Percentiles rank a stretch among this genome's conserved stretches.
phyloP scores from a whole-genome alignment of 164 flowering plant genomes.

The Akebia trifoliata region DNA sequence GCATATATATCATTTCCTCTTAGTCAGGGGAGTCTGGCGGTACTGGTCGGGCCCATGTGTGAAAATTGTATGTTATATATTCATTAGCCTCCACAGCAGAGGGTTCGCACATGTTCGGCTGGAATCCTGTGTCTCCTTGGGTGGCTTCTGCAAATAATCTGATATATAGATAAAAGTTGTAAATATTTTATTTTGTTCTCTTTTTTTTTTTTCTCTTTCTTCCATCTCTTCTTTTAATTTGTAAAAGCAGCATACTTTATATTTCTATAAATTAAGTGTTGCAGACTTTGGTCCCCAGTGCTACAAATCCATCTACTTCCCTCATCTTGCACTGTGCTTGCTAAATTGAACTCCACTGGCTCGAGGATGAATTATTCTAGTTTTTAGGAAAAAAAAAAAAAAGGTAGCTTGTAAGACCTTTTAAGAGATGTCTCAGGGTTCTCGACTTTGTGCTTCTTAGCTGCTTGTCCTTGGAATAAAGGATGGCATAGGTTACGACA shows the following conservation, averaged over 20 bases:
- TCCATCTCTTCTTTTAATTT: slow-evolving; percentile 14
- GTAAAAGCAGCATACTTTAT: slow-evolving; percentile 16
- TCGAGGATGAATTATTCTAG: no score
- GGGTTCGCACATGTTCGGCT: slow-evolving; percentile 18
- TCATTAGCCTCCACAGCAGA: slow-evolving; percentile 57
- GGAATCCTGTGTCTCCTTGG: slow-evolving; percentile 18
- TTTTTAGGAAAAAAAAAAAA: no score
- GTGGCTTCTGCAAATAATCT: slow-evolving; percentile 33
- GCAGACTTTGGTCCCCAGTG: not conserved
- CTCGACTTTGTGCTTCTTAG: no score
- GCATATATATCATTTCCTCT: no score
- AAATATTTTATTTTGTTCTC: slow-evolving; percentile 18
- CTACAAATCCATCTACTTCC: not conserved
- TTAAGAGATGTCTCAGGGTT: no score
- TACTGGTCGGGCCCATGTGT: slow-evolving; percentile 16
- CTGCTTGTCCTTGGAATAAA: no score
- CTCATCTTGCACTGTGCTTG: no score
- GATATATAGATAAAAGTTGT: slow-evolving; percentile 33
- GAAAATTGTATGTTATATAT: slow-evolving; percentile 46
- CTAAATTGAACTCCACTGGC: no score
- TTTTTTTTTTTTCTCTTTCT: not conserved
- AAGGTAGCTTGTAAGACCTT: no score
- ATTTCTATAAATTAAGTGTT: slow-evolving; percentile 15
- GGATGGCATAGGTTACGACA: no score
- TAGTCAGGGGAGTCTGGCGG: slow-evolving; percentile 8